Evolutionary conservation across 2,329 filamentous ascomycete species (phyloP).

Genomic region (Penicillium crustosum): DNA sequence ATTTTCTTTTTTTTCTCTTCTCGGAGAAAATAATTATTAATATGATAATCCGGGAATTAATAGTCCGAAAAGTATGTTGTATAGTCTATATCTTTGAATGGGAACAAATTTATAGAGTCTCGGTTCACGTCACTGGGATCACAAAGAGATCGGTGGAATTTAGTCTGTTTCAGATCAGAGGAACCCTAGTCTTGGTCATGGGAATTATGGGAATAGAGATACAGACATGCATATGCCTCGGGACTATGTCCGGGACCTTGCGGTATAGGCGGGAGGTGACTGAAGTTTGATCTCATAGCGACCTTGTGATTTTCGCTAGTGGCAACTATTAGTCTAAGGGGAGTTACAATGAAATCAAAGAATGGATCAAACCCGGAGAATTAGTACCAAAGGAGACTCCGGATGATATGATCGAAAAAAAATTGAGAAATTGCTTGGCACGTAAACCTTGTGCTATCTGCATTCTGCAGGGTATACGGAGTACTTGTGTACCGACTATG

Average conservation of each 20-base stretch:
- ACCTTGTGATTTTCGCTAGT: neutral
- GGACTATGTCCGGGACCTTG: neutral
- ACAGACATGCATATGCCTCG: neutral
- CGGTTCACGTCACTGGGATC: neutral
- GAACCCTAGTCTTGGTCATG: neutral
- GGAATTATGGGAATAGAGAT: neutral
- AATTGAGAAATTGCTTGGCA: neutral
- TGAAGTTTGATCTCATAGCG: slow-evolving; percentile 8
- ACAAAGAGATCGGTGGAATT: neutral
- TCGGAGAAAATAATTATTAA: neutral
- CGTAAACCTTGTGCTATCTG: neutral
- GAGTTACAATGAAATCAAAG: neutral
- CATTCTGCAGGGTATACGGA: neutral
- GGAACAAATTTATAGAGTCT: neutral
- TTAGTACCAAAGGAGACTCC: neutral
- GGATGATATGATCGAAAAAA: too few species aligned
- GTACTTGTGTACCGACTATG: neutral
- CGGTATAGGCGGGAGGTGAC: neutral
- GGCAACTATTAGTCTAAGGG: neutral
- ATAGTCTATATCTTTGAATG: neutral
- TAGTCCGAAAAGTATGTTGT: neutral
- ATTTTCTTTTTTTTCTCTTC: neutral
- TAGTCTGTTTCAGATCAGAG: neutral
- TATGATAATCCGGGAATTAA: neutral
- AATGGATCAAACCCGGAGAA: neutral